Base-by-base conservation (phyloP, 176 grass and related monocot genomes). In the Musa beccarii region DNA sequence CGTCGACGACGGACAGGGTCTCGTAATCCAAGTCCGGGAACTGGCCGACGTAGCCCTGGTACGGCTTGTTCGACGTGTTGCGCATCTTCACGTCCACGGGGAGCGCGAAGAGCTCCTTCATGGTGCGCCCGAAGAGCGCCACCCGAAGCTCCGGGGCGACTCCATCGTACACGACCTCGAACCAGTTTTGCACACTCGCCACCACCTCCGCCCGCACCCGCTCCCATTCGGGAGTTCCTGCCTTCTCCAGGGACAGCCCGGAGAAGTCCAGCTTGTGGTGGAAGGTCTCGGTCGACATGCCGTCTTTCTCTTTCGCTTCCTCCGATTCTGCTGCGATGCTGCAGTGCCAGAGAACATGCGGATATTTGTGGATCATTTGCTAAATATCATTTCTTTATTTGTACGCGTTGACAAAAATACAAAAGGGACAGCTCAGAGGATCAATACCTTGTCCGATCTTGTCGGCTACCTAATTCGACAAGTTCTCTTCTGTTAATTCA, bases 91-190 rank as follows among this genome's bases (percentile, higher is more conserved):
- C 55, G 10, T 89, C 79, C 24, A 1, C 43, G 11, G 89, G 84
- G 28, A 96, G 92, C 1, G 79, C 26, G 70, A 96, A 89, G 50
- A 96, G 92, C 53, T 83, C 82, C 29, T 21, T 69, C 17, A 89
- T 63, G 61, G 82, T 82, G 25, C 21, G 51, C 63, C 77, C 81
- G 80, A 89, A 96, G 53, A 90, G 75, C 23, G 52, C 65, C 20
- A 52, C 54, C n/a, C 76, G 81, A n/a, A 72, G 81, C 29, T 71
- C 77, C 5, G 79, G 67, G 9, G 76, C 8, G 26, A 82, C 75
- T 2, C 71, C 17, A 21, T 86, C 79, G 89, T 85, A 96, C 10
- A 63, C 66, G 24, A 80, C 89, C 24, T 85, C 86, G 79, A 96
- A 91, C 73, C 79, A 91, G 29, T 88, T 88, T 65, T 49, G 74